These are phyloP conservation scores for Phytophthora melonis DNA, from an alignment of 352 stramenopile species.

Conservation along the genomic window DNA sequence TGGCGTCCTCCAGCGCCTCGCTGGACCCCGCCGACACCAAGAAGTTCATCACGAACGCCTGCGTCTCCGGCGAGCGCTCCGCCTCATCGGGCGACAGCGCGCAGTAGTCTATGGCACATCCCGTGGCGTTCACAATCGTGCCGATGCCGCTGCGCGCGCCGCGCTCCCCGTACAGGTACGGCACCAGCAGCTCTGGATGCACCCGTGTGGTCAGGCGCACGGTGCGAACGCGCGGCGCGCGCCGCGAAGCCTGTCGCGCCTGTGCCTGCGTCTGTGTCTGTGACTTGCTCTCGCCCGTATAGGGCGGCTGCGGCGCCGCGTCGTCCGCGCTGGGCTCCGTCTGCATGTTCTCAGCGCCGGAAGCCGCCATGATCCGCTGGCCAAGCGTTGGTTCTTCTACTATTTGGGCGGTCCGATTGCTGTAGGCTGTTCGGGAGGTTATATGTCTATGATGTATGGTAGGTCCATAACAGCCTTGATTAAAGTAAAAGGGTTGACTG, in stretches of 20 bases:
- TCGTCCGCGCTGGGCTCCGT: constrained; percentile 17
- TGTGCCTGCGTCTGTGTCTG: not conserved
- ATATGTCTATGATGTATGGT: not conserved
- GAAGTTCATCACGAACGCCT: constrained; percentile 67
- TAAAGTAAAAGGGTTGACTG: not conserved
- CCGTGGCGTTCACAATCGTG: constrained; percentile 54
- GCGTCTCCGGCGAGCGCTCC: constrained; percentile 26
- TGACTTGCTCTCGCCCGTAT: not conserved
- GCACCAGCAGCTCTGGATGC: constrained; percentile 62
- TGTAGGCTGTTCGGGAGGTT: not conserved
- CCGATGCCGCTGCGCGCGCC: constrained; percentile 52
- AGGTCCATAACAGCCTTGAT: not conserved
- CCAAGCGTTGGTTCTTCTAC: constrained; percentile 26
- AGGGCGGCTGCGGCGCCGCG: constrained; percentile 6
- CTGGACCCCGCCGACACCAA: constrained; percentile 56
- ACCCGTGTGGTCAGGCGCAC: constrained; percentile 64
- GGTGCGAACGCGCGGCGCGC: constrained; percentile 52
- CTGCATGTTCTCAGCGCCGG: constrained; percentile 16
- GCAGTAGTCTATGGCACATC: constrained; percentile 75
- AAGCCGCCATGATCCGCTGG: constrained; percentile 33
- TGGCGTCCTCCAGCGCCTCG: constrained; percentile 58
- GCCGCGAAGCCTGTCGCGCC: not conserved
- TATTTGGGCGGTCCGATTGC: constrained; percentile 1
- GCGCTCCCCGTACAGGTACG: constrained; percentile 68
- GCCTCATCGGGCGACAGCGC: constrained; percentile 61